These are phyloP conservation scores for Hypholoma sublateritium DNA, from an alignment of 768 basidiomycete genomes.

Conservation along the genomic window DNA sequence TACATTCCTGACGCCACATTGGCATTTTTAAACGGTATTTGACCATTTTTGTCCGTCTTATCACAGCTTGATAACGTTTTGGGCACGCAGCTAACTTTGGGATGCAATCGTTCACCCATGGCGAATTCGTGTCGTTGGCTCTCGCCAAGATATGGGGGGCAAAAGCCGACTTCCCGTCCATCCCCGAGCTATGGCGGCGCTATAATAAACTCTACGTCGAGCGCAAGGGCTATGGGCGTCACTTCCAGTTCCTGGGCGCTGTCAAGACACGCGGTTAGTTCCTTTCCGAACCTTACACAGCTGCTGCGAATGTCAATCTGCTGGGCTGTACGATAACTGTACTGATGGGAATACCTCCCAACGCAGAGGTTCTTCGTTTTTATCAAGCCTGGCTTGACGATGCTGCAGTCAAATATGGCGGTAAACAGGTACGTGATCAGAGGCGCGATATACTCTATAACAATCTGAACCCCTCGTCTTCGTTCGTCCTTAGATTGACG, in stretches of 20 bases:
- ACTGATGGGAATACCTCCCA: not conserved
- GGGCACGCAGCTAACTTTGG: slow-evolving; percentile 33
- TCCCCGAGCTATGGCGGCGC: slow-evolving; percentile 29
- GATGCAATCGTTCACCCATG: slow-evolving; percentile 38
- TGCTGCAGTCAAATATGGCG: slow-evolving; percentile 38
- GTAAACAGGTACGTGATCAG: slow-evolving; percentile 24
- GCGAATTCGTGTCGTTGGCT: slow-evolving; percentile 35
- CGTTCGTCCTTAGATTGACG: slow-evolving; percentile 16
- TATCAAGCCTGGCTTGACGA: slow-evolving; percentile 40
- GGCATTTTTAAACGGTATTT: slow-evolving; percentile 35
- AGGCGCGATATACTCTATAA: not conserved
- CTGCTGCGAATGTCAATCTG: too few relatives aligned
- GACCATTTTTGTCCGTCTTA: not conserved
- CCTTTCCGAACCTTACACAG: not conserved
- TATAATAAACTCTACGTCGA: slow-evolving; percentile 30
- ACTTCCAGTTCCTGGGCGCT: slow-evolving; percentile 34
- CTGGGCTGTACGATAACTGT: not conserved
- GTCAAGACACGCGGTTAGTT: slow-evolving; percentile 27
- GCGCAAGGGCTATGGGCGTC: slow-evolving; percentile 34
- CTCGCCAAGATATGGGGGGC: slow-evolving; percentile 37
- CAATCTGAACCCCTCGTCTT: not conserved
- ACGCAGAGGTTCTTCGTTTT: slow-evolving; percentile 28
- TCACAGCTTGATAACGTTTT: not conserved
- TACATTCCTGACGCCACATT: slow-evolving; percentile 47
- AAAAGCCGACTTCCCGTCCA: slow-evolving; percentile 33